These are phyloP conservation scores for Sporothrix dimorphospora DNA, from an alignment of 2,329 filamentous ascomycete species.

Conservation along the genomic window DNA sequence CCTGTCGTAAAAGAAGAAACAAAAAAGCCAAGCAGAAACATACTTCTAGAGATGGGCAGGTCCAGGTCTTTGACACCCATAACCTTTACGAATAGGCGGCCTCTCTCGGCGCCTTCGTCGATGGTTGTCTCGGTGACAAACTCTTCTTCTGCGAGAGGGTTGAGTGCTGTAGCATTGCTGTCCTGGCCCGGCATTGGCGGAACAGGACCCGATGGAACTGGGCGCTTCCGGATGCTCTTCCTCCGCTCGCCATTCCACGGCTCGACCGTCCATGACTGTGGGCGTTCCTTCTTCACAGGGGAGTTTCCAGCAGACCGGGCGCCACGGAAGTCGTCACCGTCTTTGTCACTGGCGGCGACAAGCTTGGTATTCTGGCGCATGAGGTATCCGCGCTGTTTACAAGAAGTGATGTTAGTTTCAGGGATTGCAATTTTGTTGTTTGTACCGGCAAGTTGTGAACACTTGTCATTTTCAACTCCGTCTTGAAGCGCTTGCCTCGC, in stretches of 20 bases:
- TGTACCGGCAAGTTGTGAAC: slow-evolving; percentile 2
- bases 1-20: background rate
- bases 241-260: slow-evolving; percentile 91
- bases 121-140: slow-evolving; percentile 57
- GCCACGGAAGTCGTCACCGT: slow-evolving; percentile 56
- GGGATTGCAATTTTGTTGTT: slow-evolving; percentile 29
- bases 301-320: slow-evolving; percentile 68
- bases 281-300: slow-evolving; percentile 74
- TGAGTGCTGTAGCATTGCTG: slow-evolving; percentile 72
- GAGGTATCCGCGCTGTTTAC: slow-evolving; percentile 89
- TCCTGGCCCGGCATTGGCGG: slow-evolving; percentile 87
- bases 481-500: slow-evolving; percentile 53
- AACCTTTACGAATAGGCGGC: slow-evolving; percentile 96
- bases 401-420: slow-evolving; percentile 66
- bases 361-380: slow-evolving; percentile 99
- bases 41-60: slow-evolving; percentile 86
- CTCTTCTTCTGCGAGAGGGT: slow-evolving; percentile 71
- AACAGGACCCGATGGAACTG: slow-evolving; percentile 60
- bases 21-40: slow-evolving; percentile 43
- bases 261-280: slow-evolving; percentile 94
- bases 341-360: slow-evolving; percentile 84
- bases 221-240: slow-evolving; percentile 63
- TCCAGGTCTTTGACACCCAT: slow-evolving; percentile 96
- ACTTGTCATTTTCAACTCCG: slow-evolving; percentile 26
- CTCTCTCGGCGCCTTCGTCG: slow-evolving; percentile 83